A percentile compares a stretch with the other conserved stretches of the same genome.
Evolutionary conservation across 1,284 basidiomycete genomes (phyloP).

Genomic region (Xanthoconium separans): DNA sequence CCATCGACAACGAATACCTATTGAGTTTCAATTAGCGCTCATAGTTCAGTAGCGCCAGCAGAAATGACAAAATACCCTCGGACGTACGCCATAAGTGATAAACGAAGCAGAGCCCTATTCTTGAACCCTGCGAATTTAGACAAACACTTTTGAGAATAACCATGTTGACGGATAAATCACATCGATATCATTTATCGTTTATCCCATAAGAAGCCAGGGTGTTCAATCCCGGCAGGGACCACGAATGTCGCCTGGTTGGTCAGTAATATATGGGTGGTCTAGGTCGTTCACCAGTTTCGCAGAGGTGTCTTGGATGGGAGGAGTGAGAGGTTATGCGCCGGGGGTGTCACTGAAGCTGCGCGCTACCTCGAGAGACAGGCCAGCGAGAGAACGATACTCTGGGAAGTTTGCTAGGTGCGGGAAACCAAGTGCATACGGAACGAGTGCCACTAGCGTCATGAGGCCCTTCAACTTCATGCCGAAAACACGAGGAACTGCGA

Average conservation of each 20-base stretch:
- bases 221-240: slow-evolving; percentile 48
- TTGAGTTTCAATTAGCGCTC: too few relatives aligned
- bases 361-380: slow-evolving; percentile 17
- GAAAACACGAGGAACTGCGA: not conserved
- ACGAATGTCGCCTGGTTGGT: slow-evolving; percentile 32
- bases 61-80: not conserved
- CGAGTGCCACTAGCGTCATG: slow-evolving; percentile 1
- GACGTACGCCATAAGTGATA: slow-evolving; percentile 22
- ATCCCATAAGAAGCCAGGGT: slow-evolving; percentile 45
- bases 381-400: slow-evolving; percentile 22
- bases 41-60: too few relatives aligned
- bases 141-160: slow-evolving; percentile 17
- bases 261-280: not conserved
- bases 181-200: not conserved
- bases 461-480: slow-evolving; percentile 16
- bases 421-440: slow-evolving; percentile 14
- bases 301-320: too few relatives aligned
- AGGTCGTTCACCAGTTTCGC: too few relatives aligned
- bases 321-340: too few relatives aligned
- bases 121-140: slow-evolving; percentile 23
- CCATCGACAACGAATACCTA: too few relatives aligned
- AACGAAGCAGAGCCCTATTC: slow-evolving; percentile 24
- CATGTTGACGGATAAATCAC: not conserved
- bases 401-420: slow-evolving; percentile 19
- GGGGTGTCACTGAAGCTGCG: slow-evolving; percentile 18